Conservation (phyloP, 2,329 filamentous ascomycete species). For the Exophiala sideris region DNA sequence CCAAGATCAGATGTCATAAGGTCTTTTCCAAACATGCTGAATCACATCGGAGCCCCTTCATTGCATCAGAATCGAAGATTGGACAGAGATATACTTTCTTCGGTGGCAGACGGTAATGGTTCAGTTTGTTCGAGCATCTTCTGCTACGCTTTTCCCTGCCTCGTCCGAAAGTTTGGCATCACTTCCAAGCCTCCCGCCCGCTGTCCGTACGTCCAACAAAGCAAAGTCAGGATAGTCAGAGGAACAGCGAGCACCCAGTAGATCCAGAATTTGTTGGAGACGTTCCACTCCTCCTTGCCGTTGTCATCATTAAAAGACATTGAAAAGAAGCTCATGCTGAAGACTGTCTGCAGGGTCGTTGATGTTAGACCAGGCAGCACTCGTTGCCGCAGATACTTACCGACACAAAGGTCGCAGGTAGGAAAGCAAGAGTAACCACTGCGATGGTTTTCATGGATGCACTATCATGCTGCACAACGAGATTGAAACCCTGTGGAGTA, state of each 20-base stretch:
- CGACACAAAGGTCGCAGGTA: slow-evolving; percentile 39
- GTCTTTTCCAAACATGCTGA: no score
- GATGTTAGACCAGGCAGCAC: slow-evolving; percentile 31
- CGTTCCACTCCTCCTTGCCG: slow-evolving; percentile 25
- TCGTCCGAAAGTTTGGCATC: background rate
- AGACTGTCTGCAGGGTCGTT: slow-evolving; percentile 35
- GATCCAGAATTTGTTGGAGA: slow-evolving; percentile 32
- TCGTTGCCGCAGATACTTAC: slow-evolving; percentile 32
- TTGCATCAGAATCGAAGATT: no score
- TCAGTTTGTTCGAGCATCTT: no score
- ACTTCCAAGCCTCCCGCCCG: slow-evolving; percentile 1
- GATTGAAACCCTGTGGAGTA: slow-evolving; percentile 32
- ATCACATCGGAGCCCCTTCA: no score
- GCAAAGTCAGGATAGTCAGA: slow-evolving; percentile 30
- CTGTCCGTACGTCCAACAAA: slow-evolving; percentile 26
- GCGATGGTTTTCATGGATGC: slow-evolving; percentile 37
- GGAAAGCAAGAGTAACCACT: slow-evolving; percentile 34
- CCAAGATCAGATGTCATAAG: no score
- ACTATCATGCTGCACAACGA: slow-evolving; percentile 35
- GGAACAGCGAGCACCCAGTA: slow-evolving; percentile 34
- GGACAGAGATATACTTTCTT: no score
- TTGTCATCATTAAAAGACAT: slow-evolving; percentile 21
- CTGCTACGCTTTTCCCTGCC: background rate
- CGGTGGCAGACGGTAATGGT: background rate
- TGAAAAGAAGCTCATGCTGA: slow-evolving; percentile 37